Base-by-base conservation (phyloP, 2,329 filamentous ascomycete species). In the Mycosphaerella arachidis region DNA sequence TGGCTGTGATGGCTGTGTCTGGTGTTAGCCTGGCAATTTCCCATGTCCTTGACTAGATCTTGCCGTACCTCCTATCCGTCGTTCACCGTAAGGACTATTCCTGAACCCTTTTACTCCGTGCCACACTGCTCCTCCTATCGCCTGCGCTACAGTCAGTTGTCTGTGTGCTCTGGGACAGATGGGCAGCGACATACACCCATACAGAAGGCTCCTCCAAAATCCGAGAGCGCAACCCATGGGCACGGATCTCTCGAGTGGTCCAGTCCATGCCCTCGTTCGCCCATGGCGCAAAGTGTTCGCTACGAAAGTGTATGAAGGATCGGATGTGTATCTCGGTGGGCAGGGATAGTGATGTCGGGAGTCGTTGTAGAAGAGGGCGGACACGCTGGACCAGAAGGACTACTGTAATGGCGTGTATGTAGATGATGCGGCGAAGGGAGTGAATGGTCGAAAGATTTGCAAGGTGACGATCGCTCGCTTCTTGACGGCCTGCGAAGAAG, bases 161-260 rank as follows among this genome's bases (percentile, higher is more conserved):
- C 12, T 37, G 20, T 7, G n/a, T 8, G 10, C 31, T 43, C 12
- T 40, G 16, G 35, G 45, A 24, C 29, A 37, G 54, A 45, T 35
- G 16, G 52, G 43, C 46, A 18, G 13, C 50, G 57, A 64, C 90
- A 67, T 89, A 94, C 91, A 70, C 93, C 93, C 93, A 97, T 97
- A 74, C 85, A 88, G 73, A 97, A 97, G 59, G 93, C 94, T 79
- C 94, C 94, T 65, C 94, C 94, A 75, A 97, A 97, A 80, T 99
- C 94, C 79, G 92, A 96, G 68, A 97, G 84, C 67, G 94, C 90
- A 73, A 97, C 92, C 88, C 89, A 97, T 58, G 94, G 94, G 79
- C 94, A 97, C 64, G 94, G 94, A 78, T 97, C 94, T 80, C 94
- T 86, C 66, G 90, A 89, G 83, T 97, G 94, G 86, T 99, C 93